Conservation (phyloP, 805 yeast genomes). For the Lipomyces sp. region DNA sequence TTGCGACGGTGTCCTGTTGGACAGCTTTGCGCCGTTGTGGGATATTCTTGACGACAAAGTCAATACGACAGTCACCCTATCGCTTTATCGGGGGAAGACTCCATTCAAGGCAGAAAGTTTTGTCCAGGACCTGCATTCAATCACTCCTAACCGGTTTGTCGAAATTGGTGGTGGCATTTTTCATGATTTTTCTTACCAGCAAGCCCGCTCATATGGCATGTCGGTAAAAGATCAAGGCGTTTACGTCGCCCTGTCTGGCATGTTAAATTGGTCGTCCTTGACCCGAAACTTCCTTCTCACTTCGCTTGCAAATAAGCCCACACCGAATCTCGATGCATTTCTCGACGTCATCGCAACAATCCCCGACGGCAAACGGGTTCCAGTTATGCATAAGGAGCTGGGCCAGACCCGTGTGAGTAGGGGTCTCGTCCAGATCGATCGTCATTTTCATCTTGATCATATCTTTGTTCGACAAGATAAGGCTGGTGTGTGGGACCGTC, state of each 20-base stretch:
- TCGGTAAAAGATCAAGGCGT: slow-evolving; percentile 34
- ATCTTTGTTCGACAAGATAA: slow-evolving; percentile 32
- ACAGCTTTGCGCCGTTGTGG: slow-evolving; percentile 29
- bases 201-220: slow-evolving; percentile 35
- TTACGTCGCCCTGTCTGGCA: slow-evolving; percentile 34
- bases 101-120: slow-evolving; percentile 12
- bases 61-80: slow-evolving; percentile 13
- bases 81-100: slow-evolving; percentile 20
- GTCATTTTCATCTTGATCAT: slow-evolving; percentile 35
- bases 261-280: slow-evolving; percentile 31
- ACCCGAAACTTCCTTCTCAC: slow-evolving; percentile 32
- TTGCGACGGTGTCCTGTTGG: slow-evolving; percentile 22
- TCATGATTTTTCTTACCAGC: slow-evolving; percentile 36
- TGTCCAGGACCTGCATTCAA: slow-evolving; percentile 33
- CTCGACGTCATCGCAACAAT: slow-evolving; percentile 19
- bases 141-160: slow-evolving; percentile 31
- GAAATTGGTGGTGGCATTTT: slow-evolving; percentile 36
- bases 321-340: slow-evolving; percentile 31
- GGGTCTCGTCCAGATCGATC: slow-evolving; percentile 31
- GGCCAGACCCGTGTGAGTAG: slow-evolving; percentile 31
- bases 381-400: slow-evolving; percentile 29
- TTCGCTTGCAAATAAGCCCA: slow-evolving; percentile 25
- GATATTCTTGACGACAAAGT: slow-evolving; percentile 29
- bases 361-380: slow-evolving; percentile 29
- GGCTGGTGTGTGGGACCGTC: slow-evolving; percentile 36